Evolutionary conservation across 1,139 yeast species (phyloP), one percentile per base, ranked within the genome.

Genomic region (Blastobotrys elegans): DNA sequence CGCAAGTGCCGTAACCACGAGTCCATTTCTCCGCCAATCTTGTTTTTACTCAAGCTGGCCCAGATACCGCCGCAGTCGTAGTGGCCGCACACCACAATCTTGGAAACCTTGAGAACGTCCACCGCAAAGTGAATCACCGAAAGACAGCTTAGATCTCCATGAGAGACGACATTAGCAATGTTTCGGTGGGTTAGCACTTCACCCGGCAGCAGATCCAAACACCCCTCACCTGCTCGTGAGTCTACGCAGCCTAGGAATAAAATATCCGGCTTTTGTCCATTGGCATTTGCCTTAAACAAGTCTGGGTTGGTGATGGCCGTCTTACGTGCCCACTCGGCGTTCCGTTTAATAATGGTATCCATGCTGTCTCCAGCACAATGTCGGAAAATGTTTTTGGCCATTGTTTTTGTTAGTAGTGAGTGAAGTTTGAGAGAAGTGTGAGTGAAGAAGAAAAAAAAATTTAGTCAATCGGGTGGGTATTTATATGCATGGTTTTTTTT

Each of bases 161-260:
- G 75, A 46, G 74, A 70, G 48, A 90, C 76, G 50, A 88, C 76
- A 66, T 92, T 92, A 49, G 96, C 97, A 53, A 92, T 86, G 61
- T 89, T 89, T 63, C 96, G 79, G 65, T 87, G 90, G n/a, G 92
- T 87, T 71, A 92, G 90, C 10, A 89, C 78, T 66, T 90, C 97
- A 42, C 98, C 98, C 1, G 97, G 97, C 4, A 68, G 62, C 49
- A 84, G 71, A 31, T 90, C 90, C 48, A 92, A 70, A 57, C 89
- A 82, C 40, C 73, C 73, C 58, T 92, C 97, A 46, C 90, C 86
- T 50, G 86, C 87, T 57, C 98, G 80, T 11, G 97, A 88, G 66
- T 92, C 98, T 4, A 95, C 82, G 66, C 98, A 92, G 3, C 97
- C 97, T 53, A 92, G 84, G 95, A 97, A 90, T 49, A 92, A 71